Evolutionary conservation across 2,329 filamentous ascomycete genomes (phyloP), one percentile per base, ranked within the genome.

Genomic region (Emmonsiellopsis sp.): DNA sequence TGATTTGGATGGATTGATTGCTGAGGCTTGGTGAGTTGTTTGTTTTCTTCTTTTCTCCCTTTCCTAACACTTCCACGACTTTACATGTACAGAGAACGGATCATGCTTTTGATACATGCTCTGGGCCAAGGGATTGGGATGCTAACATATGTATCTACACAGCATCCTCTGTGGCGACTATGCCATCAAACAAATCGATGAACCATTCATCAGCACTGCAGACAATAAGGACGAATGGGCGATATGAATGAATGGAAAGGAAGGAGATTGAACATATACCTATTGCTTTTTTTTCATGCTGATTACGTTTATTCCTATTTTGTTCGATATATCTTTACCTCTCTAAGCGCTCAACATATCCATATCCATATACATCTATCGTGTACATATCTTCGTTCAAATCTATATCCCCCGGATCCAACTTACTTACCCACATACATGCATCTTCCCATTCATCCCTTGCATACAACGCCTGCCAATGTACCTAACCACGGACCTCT

Each of bases 141-240:
- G 50, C 48, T 56, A 43, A 56, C 42, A n/a, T 54, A 50, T 32
- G 10, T 41, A 34, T 9, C 46, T 10, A 7, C 32, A 35, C 54
- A 93, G 91, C 76, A 90, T 97, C 52, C 75, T 98, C 16, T 98
- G 93, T 70, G 91, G 90, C 66, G 93, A 98, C 59, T 83, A 94
- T 72, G 93, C 92, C 2, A 95, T 98, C 65, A 94, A 91, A 74
- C 82, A 87, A 64, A 89, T 98, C 55, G 89, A 96, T 63, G 89
- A 95, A 73, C 91, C 93, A 0, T 97, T 98, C 66, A 82, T 97
- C 54, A 81, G 79, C 37, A 73, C 79, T 4, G 78, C 79, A 20
- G 92, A 96, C 63, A 80, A 91, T 67, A 75, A 76, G 58, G 82
- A 84, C 53, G 90, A 95, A 64, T 98, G 93, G 93, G 84, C 82